Conservation (phyloP, 2,329 filamentous ascomycete species). For the Sphaerulina populicola region DNA sequence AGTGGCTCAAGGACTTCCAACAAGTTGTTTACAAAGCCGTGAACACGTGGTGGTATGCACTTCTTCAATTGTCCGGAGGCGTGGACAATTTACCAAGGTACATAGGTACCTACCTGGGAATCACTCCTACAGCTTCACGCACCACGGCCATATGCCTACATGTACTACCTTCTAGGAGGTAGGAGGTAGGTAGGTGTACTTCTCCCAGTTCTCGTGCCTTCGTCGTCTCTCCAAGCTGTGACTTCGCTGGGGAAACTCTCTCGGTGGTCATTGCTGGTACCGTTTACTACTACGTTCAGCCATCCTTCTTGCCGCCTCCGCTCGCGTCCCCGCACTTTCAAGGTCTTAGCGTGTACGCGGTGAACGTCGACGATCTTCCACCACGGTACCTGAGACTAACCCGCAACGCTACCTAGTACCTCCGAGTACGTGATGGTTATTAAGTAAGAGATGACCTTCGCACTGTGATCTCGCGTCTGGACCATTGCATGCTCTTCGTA, state of each 20-base stretch:
- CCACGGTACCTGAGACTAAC: conserved; percentile 14
- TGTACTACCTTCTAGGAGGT: too few relatives aligned
- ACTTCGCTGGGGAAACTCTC: not conserved
- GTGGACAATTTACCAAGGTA: not conserved
- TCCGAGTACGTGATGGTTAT: conserved; percentile 14
- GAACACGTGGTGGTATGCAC: conserved; percentile 2
- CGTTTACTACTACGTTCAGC: not conserved
- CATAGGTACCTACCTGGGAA: too few relatives aligned
- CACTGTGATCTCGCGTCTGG: conserved; percentile 1
- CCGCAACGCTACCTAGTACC: not conserved
- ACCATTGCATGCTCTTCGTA: conserved; percentile 9
- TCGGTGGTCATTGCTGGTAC: not conserved
- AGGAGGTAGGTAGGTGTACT: too few relatives aligned
- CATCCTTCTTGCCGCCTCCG: not conserved
- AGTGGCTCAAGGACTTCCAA: not conserved
- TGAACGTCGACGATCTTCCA: conserved; percentile 8
- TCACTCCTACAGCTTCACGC: conserved; percentile 2
- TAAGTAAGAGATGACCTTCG: conserved; percentile 12
- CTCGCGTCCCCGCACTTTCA: conserved; percentile 11
- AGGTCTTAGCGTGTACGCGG: conserved; percentile 5
- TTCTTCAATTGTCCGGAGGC: not conserved
- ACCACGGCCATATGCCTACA: not conserved
- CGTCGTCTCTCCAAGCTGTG: not conserved
- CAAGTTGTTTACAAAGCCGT: not conserved
- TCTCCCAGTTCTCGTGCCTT: not conserved